A percentile compares a stretch with the other conserved stretches of the same genome.
These are phyloP conservation scores for Claviceps capensis DNA, from an alignment of 2,329 filamentous ascomycete genomes.

Conservation along the genomic window DNA sequence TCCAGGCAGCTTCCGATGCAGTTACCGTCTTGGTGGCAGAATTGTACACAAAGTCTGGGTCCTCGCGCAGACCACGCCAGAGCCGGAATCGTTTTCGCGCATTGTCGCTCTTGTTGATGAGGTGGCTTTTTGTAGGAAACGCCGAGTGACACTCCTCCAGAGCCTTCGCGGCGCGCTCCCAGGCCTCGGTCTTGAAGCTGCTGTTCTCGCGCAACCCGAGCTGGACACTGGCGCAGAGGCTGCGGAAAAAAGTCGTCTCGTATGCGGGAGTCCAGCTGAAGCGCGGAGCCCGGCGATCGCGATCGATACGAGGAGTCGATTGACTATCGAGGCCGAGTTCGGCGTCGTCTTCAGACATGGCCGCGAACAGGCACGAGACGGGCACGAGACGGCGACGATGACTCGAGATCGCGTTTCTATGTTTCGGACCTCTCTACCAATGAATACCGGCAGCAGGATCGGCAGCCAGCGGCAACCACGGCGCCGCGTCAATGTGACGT, in stretches of 20 bases:
- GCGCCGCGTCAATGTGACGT: slow-evolving; percentile 4
- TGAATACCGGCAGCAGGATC: background rate
- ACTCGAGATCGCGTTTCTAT: background rate
- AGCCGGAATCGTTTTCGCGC: slow-evolving; percentile 49
- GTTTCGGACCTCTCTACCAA: background rate
- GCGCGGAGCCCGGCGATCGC: slow-evolving; percentile 32
- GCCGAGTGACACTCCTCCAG: slow-evolving; percentile 41
- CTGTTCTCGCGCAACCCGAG: slow-evolving; percentile 42
- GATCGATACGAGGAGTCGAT: slow-evolving; percentile 20
- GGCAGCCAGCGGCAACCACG: slow-evolving; percentile 4
- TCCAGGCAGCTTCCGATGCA: slow-evolving; percentile 44
- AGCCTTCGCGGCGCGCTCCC: slow-evolving; percentile 42
- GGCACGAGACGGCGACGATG: background rate
- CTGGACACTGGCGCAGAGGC: slow-evolving; percentile 44
- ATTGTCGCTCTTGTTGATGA: slow-evolving; percentile 52
- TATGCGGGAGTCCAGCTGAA: slow-evolving; percentile 47
- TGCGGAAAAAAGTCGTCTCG: slow-evolving; percentile 47
- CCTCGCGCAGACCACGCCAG: slow-evolving; percentile 44
- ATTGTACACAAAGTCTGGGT: slow-evolving; percentile 43
- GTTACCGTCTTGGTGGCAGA: slow-evolving; percentile 35
- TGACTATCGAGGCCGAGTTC: slow-evolving; percentile 24
- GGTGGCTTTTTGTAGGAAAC: slow-evolving; percentile 45
- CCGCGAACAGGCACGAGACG: background rate
- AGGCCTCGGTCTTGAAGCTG: slow-evolving; percentile 48
- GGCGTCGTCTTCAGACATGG: slow-evolving; percentile 26